Conservation (phyloP, 192 early-diverging fungal species). For the Coemansia sp. region DNA sequence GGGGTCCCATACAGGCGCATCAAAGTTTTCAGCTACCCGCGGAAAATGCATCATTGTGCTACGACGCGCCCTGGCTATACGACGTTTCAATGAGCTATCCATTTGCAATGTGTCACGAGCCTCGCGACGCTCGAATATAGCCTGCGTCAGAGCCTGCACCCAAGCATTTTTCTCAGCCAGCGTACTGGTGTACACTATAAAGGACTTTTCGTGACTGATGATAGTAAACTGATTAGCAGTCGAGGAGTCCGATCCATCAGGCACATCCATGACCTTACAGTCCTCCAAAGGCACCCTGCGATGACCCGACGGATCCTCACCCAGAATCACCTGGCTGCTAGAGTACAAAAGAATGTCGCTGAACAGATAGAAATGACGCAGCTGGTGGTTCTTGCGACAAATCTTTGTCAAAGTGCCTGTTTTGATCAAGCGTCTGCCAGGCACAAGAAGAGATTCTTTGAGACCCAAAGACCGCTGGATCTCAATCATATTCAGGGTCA, state of each 20-base stretch:
- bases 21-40: slow-evolving; percentile 64
- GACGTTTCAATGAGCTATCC: slow-evolving; percentile 43
- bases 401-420: slow-evolving; percentile 68
- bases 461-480: slow-evolving; percentile 69
- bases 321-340: slow-evolving; percentile 55
- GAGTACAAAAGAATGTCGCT: slow-evolving; percentile 76
- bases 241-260: slow-evolving; percentile 52
- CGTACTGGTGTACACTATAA: slow-evolving; percentile 64
- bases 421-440: slow-evolving; percentile 66
- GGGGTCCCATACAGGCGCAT: slow-evolving; percentile 70
- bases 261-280: slow-evolving; percentile 52
- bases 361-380: slow-evolving; percentile 68
- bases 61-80: slow-evolving; percentile 40
- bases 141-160: slow-evolving; percentile 58
- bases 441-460: slow-evolving; percentile 63
- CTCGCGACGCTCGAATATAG: slow-evolving; percentile 55
- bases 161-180: slow-evolving; percentile 58
- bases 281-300: slow-evolving; percentile 68
- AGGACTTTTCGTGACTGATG: slow-evolving; percentile 75
- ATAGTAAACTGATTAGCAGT: slow-evolving; percentile 78
- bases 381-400: slow-evolving; percentile 70
- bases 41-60: slow-evolving; percentile 55
- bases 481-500: slow-evolving; percentile 63
- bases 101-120: slow-evolving; percentile 62
- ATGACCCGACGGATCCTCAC: slow-evolving; percentile 63